phyloP scores from a whole-genome alignment of 371 early-diverging fungal genomes.

The Cokeromyces recurvatus region DNA sequence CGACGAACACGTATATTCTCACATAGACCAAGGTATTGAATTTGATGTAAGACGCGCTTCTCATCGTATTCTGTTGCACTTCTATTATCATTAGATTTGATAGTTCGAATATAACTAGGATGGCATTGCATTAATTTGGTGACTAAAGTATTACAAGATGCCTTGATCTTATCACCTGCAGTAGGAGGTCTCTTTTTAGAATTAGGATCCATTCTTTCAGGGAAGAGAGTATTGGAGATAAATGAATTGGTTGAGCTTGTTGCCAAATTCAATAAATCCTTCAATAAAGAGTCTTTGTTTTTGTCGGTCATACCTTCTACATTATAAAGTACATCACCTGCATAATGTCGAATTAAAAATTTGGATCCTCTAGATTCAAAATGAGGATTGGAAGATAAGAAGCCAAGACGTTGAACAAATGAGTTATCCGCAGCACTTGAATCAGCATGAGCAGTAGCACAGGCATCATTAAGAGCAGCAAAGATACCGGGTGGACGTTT shows the following conservation, averaged over 20 bases:
- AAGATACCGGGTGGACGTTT: constrained; percentile 92
- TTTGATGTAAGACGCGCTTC: constrained; percentile 92
- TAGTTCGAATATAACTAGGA: constrained; percentile 98
- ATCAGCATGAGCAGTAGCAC: constrained; percentile 88
- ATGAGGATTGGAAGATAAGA: constrained; percentile 69
- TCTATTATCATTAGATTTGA: constrained; percentile 97
- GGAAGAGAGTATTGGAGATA: constrained; percentile 69
- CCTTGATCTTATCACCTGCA: constrained; percentile 82
- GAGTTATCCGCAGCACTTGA: constrained; percentile 87
- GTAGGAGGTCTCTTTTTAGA: constrained; percentile 88
- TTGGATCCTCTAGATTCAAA: constrained; percentile 73
- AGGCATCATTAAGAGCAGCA: constrained; percentile 93
- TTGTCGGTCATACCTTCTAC: constrained; percentile 97
- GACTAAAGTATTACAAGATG: constrained; percentile 73
- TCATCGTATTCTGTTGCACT: constrained; percentile 86
- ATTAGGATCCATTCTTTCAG: constrained; percentile 82
- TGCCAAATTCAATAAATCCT: constrained; percentile 83
- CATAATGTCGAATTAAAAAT: constrained; percentile 95
- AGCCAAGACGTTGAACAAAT: constrained; percentile 72
- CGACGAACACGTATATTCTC: constrained; percentile 98
- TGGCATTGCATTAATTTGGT: constrained; percentile 91
- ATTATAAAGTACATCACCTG: constrained; percentile 92
- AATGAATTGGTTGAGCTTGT: constrained; percentile 67
- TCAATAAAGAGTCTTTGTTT: constrained; percentile 95
- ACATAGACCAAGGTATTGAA: constrained; percentile 92